Evolutionary conservation across 352 stramenopile genomes (phyloP), one percentile per base, ranked within the genome.

Genomic region (Globisporangium paddicum): DNA sequence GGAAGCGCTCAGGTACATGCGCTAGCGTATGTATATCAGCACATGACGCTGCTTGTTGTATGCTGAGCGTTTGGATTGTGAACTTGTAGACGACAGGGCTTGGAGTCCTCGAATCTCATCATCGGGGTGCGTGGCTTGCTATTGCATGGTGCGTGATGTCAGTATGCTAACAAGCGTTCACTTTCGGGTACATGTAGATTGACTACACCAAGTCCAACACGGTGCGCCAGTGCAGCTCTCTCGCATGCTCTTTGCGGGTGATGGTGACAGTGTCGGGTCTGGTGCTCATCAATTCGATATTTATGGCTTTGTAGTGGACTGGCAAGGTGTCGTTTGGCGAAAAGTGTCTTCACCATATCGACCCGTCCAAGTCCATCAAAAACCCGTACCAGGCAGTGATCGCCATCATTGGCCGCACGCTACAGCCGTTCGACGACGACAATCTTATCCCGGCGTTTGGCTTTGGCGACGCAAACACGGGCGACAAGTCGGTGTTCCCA

Each of bases 141-240:
- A 19, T 19, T 5, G 37, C 48, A 3, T 34, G 14, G 25, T 8
- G 16, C 13, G 48, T n/a, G 8, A 44, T 44, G 14, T 18, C 3
- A 32, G 11, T 23, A 38, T 23, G 26, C 16, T 38, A 21, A 52
- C 26, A 38, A 18, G 3, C 46, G 26, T 11, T 5, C 63, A 13
- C 16, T 30, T 9, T 32, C 10, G 54, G 37, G 23, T 35, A 25
- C 25, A 26, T 1, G 11, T 55, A 89, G 79, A 75, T 91, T 45
- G 81, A 93, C 71, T 91, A 78, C 56, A 93, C 81, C 19, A 82
- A 84, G 49, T 89, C 75, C 55, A 93, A 93, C 55, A 81, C 67
- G 64, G 80, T 87, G 65, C 45, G 53, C 34, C 8, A 2, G 14
- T 3, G 11, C 38, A 41, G 23, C 28, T 34, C 32, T 3, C 35